Base-by-base conservation (phyloP, 805 yeast species). In the Kregervanrija pseudodelftensis region DNA sequence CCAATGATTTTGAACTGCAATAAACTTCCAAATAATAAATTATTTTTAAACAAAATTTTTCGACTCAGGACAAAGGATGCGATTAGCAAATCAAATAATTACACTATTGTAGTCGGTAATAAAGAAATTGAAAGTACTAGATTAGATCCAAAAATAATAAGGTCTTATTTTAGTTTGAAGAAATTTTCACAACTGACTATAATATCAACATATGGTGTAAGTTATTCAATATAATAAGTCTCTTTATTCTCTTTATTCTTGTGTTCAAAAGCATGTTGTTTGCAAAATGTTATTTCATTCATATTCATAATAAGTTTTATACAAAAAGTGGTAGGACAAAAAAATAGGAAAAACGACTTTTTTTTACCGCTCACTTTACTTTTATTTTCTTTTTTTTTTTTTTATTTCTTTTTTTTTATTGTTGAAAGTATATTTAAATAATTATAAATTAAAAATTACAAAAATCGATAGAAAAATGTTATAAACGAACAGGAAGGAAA, bases 21-120 rank as follows among this genome's bases (percentile, higher is more conserved):
- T 84, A 78, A 81, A 5, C 60, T 87, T 39, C 71, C 77, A 11
- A 76, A 79, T 3, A 69, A 70, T 51, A 74, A 76, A 47, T 89
- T 85, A 59, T 74, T 76, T 54, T 85, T 85, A 53, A 72, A 72
- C 8, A 95, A 85, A 52, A 82, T 96, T 1, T 77, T 91, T 30
- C 90, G 95, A 0, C 75, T 72, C 42, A 74, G 96, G 55, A 80
- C 89, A 42, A 84, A 85, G 55, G 93, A 87, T 44, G 93, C 95
- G 2, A 70, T 83, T 11, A 59, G 63, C 44, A 80, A 80, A 53
- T 88, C 91, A 1, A 89, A 85, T 60, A 82, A 84, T 8, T 93
- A 77, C 56, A 75, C 90, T 39, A 67, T 88, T n/a, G 76, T 90
- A 64, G 74, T 93, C 36, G 99, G 99, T 30, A 96, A 89, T 53